Conservation (phyloP, 192 early-diverging fungal species). For the Lobosporangium transversale region DNA sequence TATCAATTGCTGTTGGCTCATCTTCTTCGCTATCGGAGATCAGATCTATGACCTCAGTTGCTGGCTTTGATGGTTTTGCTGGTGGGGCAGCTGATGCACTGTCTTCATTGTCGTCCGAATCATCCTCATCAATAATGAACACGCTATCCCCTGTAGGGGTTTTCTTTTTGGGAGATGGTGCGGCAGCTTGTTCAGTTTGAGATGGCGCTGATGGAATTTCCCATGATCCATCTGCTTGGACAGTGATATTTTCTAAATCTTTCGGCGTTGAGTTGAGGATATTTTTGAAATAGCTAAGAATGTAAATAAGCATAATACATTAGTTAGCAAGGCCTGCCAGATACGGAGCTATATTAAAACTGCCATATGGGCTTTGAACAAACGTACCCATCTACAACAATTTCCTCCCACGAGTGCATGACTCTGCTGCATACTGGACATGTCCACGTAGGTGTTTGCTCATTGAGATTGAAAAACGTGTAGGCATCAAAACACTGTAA, state of each 20-base stretch:
- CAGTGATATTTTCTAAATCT: slow-evolving; percentile 53
- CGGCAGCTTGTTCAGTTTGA: not conserved
- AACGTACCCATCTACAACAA: slow-evolving; percentile 77
- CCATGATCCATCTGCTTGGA: slow-evolving; percentile 59
- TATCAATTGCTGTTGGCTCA: not conserved
- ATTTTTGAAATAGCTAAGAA: slow-evolving; percentile 55
- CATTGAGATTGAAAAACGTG: slow-evolving; percentile 78
- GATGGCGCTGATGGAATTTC: slow-evolving; percentile 31
- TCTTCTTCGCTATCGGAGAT: slow-evolving; percentile 61
- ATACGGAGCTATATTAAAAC: too few relatives aligned
- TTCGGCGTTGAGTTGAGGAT: slow-evolving; percentile 48
- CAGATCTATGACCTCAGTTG: slow-evolving; percentile 70
- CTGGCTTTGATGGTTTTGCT: slow-evolving; percentile 41
- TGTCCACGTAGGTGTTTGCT: slow-evolving; percentile 70
- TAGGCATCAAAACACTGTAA: slow-evolving; percentile 87
- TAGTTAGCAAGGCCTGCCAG: too few relatives aligned
- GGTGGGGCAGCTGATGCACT: slow-evolving; percentile 2
- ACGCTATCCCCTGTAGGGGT: slow-evolving; percentile 9
- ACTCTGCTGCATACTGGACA: slow-evolving; percentile 77
- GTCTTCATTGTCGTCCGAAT: slow-evolving; percentile 32
- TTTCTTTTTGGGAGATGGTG: slow-evolving; percentile 25
- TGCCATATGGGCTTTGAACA: too few relatives aligned
- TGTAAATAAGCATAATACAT: not conserved
- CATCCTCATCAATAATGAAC: slow-evolving; percentile 50
- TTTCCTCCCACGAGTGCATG: slow-evolving; percentile 64